Percentiles rank a stretch among this genome's conserved stretches.
Conservation (phyloP, 345 rosid genomes). For the Brassica carinata region DNA sequence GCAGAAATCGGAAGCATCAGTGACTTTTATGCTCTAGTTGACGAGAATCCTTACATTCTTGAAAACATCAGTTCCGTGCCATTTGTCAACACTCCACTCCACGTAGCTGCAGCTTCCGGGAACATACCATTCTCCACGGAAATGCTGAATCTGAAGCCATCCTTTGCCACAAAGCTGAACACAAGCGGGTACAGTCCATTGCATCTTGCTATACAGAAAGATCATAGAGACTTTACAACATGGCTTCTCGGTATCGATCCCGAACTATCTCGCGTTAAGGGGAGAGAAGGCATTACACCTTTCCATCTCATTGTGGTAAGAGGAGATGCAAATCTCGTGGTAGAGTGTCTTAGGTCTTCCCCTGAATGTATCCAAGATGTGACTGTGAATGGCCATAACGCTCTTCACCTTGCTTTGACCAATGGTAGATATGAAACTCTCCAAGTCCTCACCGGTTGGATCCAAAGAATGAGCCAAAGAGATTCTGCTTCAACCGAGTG, state of each 20-base stretch:
- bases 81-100: background rate
- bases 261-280: background rate
- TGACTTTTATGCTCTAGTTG: background rate
- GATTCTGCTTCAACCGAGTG: background rate
- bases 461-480: background rate
- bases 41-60: background rate
- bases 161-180: background rate
- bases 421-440: background rate
- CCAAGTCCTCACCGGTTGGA: background rate
- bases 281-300: background rate
- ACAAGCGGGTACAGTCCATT: background rate
- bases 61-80: background rate
- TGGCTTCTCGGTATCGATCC: background rate
- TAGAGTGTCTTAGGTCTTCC: background rate
- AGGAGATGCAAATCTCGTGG: background rate
- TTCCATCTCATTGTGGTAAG: background rate
- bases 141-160: background rate
- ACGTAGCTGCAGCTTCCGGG: constrained; percentile 1
- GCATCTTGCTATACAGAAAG: background rate
- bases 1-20: background rate
- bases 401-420: constrained; percentile 31
- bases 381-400: background rate
- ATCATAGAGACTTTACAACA: background rate
- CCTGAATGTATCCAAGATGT: background rate
- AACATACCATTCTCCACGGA: background rate